Evolutionary conservation across 225 moss, liverwort and hornwort species (phyloP).

Genomic region (Polytrichum commune): DNA sequence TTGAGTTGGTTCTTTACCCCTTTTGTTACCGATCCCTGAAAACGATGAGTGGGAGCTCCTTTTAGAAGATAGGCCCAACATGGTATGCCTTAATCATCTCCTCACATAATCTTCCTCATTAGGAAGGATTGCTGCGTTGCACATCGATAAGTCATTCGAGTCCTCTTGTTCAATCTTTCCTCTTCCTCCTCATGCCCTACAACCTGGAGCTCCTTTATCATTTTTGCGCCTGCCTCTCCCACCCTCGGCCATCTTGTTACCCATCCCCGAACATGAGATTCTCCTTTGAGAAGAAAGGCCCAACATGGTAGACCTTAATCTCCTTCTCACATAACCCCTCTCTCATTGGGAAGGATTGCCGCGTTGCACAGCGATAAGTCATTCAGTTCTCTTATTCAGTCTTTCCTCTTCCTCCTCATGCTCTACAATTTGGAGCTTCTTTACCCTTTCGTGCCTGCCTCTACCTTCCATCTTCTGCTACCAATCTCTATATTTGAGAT

Average conservation of each 20-base stretch:
- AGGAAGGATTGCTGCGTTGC: too few species aligned
- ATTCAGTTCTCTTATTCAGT: not conserved
- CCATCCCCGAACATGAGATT: slow-evolving; percentile 5
- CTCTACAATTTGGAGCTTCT: not conserved
- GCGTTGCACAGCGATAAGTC: too few species aligned
- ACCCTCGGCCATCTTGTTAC: not conserved
- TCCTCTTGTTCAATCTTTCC: not conserved
- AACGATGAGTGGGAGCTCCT: slow-evolving; percentile 16
- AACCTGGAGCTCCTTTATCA: not conserved
- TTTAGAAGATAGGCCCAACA: slow-evolving; percentile 40
- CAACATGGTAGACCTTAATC: slow-evolving; percentile 24
- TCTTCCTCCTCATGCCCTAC: not conserved
- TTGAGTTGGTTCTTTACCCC: not conserved
- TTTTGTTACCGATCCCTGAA: slow-evolving; percentile 2
- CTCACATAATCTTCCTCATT: not conserved
- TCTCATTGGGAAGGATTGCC: too few species aligned
- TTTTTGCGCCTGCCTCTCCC: not conserved
- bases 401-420: not conserved
- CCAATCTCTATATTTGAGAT: slow-evolving; percentile 5
- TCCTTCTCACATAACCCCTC: not conserved
- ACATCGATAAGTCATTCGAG: not conserved
- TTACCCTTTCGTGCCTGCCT: not conserved
- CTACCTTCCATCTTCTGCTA: not conserved
- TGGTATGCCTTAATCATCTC: slow-evolving; percentile 13
- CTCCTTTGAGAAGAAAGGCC: slow-evolving; percentile 46